These are phyloP conservation scores for Artemisia princeps DNA, from an alignment of 140 eudicot species.

Conservation along the genomic window DNA sequence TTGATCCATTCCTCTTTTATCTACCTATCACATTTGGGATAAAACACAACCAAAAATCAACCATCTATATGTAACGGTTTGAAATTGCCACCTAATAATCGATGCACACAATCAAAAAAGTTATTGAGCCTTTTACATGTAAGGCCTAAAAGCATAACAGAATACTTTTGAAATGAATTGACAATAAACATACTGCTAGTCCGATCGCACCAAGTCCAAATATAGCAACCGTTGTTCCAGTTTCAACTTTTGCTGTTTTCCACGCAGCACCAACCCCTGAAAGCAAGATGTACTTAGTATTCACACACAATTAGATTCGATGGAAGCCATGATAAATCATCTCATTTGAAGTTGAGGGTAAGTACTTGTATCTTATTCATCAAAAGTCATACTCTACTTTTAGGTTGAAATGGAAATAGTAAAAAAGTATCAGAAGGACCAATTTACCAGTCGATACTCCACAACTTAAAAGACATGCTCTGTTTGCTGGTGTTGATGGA, in stretches of 20 bases:
- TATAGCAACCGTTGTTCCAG: slow-evolving; percentile 77
- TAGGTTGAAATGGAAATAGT: neutral
- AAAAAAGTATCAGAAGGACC: neutral
- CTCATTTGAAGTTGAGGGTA: too few species aligned
- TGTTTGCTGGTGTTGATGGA: slow-evolving; percentile 60
- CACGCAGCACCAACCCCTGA: slow-evolving; percentile 94
- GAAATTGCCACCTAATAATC: too few species aligned
- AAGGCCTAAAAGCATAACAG: neutral
- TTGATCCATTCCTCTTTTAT: too few species aligned
- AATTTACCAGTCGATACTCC: slow-evolving; percentile 79
- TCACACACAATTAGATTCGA: too few species aligned
- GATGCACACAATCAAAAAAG: neutral
- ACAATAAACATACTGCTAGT: slow-evolving; percentile 54
- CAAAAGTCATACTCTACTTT: too few species aligned
- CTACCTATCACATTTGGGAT: too few species aligned
- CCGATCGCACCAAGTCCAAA: slow-evolving; percentile 86
- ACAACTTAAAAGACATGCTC: slow-evolving; percentile 88
- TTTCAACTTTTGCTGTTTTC: slow-evolving; percentile 72
- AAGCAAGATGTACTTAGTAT: neutral
- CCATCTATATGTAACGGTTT: too few species aligned
- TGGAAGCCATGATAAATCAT: too few species aligned
- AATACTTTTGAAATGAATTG: neutral
- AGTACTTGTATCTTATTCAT: too few species aligned
- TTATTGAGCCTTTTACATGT: neutral
- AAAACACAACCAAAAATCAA: too few species aligned